Evolutionary conservation across 345 rosid genomes (phyloP), one percentile per base, ranked within the genome.

Genomic region (Kernera saxatilis): DNA sequence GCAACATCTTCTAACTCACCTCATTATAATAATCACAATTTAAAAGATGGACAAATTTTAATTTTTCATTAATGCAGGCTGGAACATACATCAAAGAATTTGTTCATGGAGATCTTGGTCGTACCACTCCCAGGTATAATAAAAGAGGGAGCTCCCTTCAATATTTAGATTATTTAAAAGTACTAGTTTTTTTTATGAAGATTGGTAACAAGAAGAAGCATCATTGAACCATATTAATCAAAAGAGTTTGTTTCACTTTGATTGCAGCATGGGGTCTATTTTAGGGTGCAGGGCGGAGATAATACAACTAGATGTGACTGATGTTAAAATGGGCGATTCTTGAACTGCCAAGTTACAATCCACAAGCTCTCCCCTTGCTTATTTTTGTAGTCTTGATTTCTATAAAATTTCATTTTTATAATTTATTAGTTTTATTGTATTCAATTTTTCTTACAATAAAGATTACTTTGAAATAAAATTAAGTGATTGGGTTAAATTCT

Each of bases 41-140:
- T 19, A 22, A 22, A 32, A 46, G 22, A 55, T 21, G 60, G 27
- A 29, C 8, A 35, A 3, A 25, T 13, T 41, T 66, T 39, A 66
- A 56, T 32, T 13, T 63, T 37, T 62, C 25, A 5, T 56, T 50
- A 70, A 29, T 71, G 78, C 85, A 94, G 98, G 98, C 98, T 73
- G 98, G 97, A 56, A 94, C 99, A 21, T 89, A 86, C 58, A 91
- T 94, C 64, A 91, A 94, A 87, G 99, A 94, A 76, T 91, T 91
- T 81, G 95, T 91, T 75, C 97, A 89, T 32, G 99, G 99, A 64
- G 99, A 91, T 85, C 86, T 91, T 48, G 99, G 97, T 68, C 96
- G 98, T 29, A 89, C 98, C 23, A 74, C 73, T 72, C 99, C 99
- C 36, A 94, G 91, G 97, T 89, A 86, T 56, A 21, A 27, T 40